Percentiles rank a stretch among this genome's conserved stretches.
These are phyloP conservation scores for Syncephalastrum contaminatum DNA, from an alignment of 371 early-diverging fungal species.

Conservation along the genomic window DNA sequence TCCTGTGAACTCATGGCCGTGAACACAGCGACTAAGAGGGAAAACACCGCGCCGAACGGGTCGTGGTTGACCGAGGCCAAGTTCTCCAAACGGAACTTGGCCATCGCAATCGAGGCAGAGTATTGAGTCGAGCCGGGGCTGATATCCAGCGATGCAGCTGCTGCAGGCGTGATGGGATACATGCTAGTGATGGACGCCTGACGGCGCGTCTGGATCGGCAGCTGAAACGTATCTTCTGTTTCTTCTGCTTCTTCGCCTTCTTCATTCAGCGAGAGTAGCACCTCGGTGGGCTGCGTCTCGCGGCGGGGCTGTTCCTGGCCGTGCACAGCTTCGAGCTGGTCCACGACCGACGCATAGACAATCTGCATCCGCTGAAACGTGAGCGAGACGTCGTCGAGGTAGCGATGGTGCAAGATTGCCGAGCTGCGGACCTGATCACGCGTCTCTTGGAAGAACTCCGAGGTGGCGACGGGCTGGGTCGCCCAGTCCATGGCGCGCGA, in stretches of 20 bases:
- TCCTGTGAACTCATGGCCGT: constrained; percentile 49
- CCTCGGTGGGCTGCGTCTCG: constrained; percentile 4
- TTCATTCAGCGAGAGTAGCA: constrained; percentile 1
- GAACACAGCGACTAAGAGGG: constrained; percentile 56
- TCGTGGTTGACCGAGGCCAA: constrained; percentile 50
- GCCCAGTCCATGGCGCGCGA: constrained; percentile 59
- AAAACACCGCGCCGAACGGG: constrained; percentile 53
- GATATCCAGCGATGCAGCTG: constrained; percentile 20
- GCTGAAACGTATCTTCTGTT: background rate
- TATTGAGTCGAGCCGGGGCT: constrained; percentile 16
- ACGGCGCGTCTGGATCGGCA: constrained; percentile 12
- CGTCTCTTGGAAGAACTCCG: constrained; percentile 21
- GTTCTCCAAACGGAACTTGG: constrained; percentile 39
- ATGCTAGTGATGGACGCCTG: constrained; percentile 10
- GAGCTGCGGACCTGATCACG: background rate
- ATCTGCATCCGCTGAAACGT: constrained; percentile 42
- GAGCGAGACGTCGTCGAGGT: constrained; percentile 31
- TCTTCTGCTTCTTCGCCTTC: background rate
- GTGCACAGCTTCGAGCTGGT: constrained; percentile 22
- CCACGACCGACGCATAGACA: constrained; percentile 31
- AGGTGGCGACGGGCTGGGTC: constrained; percentile 27
- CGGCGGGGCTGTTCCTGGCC: constrained; percentile 4
- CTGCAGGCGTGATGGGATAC: constrained; percentile 21
- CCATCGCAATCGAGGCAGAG: constrained; percentile 4
- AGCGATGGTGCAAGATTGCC: constrained; percentile 7